Evolutionary conservation across 345 rosid genomes (phyloP).

Genomic region (Moricandia arvensis): DNA sequence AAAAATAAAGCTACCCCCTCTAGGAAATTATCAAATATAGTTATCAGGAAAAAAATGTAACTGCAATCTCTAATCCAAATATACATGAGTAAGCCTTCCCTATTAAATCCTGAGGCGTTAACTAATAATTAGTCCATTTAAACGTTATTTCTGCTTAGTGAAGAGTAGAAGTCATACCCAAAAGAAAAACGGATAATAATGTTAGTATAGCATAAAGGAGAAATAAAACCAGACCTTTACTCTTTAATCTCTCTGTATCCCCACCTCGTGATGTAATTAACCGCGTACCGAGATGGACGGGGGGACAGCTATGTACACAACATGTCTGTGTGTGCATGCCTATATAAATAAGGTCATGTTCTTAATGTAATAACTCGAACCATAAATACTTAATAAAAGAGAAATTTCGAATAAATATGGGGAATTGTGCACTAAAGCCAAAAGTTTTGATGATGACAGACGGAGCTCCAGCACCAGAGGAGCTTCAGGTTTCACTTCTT

Average conservation of each 20-base stretch:
- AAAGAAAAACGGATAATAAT: background rate
- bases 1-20: background rate
- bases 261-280: constrained; percentile 19
- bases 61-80: background rate
- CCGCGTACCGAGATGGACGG: constrained; percentile 38
- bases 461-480: constrained; percentile 29
- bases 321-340: constrained; percentile 13
- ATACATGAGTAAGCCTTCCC: background rate
- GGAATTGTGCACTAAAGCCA: constrained; percentile 36
- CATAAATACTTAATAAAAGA: background rate
- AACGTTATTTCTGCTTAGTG: constrained; percentile 1
- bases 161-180: constrained; percentile 11
- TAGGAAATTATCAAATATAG: background rate
- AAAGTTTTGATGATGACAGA: constrained; percentile 10
- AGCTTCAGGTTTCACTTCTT: constrained; percentile 26
- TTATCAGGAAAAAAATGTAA: background rate
- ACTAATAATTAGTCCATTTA: background rate
- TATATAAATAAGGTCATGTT: constrained; percentile 23
- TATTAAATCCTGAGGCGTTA: background rate
- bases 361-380: background rate
- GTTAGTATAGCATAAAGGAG: background rate
- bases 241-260: constrained; percentile 14
- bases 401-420: constrained; percentile 17
- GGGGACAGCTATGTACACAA: background rate
- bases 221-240: no score